These are phyloP conservation scores for Beauveria sp. DNA, from an alignment of 2,329 filamentous ascomycete species.

Conservation along the genomic window DNA sequence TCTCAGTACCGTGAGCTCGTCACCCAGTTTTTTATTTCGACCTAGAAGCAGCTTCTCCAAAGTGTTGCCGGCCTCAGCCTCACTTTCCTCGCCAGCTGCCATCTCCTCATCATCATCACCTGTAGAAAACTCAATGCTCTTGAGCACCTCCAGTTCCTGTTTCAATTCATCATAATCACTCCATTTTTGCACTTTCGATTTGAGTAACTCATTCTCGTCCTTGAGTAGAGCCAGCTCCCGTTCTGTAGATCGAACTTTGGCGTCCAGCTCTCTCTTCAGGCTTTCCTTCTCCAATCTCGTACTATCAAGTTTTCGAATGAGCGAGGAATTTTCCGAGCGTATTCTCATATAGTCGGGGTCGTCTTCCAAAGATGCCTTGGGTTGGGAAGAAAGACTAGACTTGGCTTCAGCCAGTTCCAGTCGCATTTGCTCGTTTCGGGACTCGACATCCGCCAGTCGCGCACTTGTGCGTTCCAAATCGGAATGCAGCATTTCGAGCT, in stretches of 20 bases:
- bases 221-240: slow-evolving; percentile 67
- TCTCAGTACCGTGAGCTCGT: slow-evolving; percentile 85
- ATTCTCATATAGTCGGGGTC: slow-evolving; percentile 84
- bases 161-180: slow-evolving; percentile 94
- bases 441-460: slow-evolving; percentile 82
- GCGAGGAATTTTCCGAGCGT: slow-evolving; percentile 85
- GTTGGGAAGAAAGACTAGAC: slow-evolving; percentile 54
- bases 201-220: slow-evolving; percentile 73
- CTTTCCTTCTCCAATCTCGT: slow-evolving; percentile 76
- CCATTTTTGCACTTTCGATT: slow-evolving; percentile 78
- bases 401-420: slow-evolving; percentile 86
- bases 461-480: slow-evolving; percentile 86
- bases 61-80: slow-evolving; percentile 57
- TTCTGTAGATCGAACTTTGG: slow-evolving; percentile 69
- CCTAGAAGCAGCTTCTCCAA: slow-evolving; percentile 86
- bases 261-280: slow-evolving; percentile 68
- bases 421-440: slow-evolving; percentile 86
- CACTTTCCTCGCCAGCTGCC: slow-evolving; percentile 31
- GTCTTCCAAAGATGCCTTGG: slow-evolving; percentile 65
- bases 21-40: slow-evolving; percentile 92
- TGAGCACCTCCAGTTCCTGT: slow-evolving; percentile 90
- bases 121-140: slow-evolving; percentile 94
- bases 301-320: slow-evolving; percentile 82
- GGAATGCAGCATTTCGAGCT: slow-evolving; percentile 86
- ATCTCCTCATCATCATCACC: slow-evolving; percentile 77